These are phyloP conservation scores for Amphicarpaea edgeworthii DNA, from an alignment of 306 rosid species.

Conservation along the genomic window DNA sequence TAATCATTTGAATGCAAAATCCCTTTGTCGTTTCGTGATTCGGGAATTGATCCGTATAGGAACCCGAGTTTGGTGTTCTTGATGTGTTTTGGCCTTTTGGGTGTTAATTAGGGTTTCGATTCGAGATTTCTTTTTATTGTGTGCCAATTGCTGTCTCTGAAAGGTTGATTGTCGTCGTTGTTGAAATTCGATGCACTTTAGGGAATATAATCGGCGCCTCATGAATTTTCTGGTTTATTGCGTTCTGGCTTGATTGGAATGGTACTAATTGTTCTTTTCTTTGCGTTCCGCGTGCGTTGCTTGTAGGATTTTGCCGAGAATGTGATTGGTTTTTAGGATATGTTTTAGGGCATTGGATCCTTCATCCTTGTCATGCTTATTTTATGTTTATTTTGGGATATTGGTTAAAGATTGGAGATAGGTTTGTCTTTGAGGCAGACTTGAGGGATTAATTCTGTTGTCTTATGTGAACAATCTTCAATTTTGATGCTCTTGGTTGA, in stretches of 20 bases:
- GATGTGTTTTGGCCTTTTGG: not conserved
- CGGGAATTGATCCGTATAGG: not conserved
- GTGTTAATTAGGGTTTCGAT: conserved; percentile 15
- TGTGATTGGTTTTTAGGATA: not conserved
- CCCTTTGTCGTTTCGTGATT: not conserved
- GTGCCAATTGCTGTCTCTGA: not conserved
- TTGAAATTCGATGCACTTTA: not conserved
- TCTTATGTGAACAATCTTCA: not conserved
- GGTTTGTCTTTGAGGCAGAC: not conserved
- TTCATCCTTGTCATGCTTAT: not conserved
- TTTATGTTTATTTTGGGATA: not conserved
- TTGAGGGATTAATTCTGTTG: not conserved
- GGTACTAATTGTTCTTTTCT: not conserved
- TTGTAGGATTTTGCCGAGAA: not conserved
- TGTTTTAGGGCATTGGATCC: conserved; percentile 6
- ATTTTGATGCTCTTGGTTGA: not conserved
- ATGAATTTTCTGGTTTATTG: conserved; percentile 19
- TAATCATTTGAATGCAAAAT: too few species aligned
- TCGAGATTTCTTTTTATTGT: too few species aligned
- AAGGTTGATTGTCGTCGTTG: not conserved
- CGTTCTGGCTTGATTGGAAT: not conserved
- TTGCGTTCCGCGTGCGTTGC: not conserved
- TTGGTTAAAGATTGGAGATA: conserved; percentile 25
- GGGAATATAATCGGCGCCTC: not conserved
- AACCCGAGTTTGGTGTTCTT: conserved; percentile 6